Evolutionary conservation across 768 basidiomycete genomes (phyloP).

Genomic region (Kwoniella dendrophila): DNA sequence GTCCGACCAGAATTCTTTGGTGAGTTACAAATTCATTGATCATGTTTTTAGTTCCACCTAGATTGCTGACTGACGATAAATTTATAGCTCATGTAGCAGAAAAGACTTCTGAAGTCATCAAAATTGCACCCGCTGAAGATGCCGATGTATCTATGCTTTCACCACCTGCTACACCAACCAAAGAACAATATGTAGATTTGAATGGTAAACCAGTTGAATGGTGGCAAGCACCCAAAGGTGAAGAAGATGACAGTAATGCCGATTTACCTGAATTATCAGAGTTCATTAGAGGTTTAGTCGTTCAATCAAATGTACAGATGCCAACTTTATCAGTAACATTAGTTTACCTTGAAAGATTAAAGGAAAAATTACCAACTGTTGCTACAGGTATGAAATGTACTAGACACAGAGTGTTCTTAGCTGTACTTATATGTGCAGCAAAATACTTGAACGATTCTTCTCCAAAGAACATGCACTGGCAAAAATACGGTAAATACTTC

Average conservation of each 20-base stretch:
- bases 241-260: slow-evolving; percentile 32
- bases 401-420: slow-evolving; percentile 92
- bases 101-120: slow-evolving; percentile 29
- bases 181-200: slow-evolving; percentile 42
- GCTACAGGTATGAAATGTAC: slow-evolving; percentile 90
- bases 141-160: slow-evolving; percentile 21
- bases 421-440: slow-evolving; percentile 89
- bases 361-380: slow-evolving; percentile 73
- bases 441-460: slow-evolving; percentile 95
- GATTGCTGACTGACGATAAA: slow-evolving; percentile 1
- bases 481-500: slow-evolving; percentile 73
- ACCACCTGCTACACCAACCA: slow-evolving; percentile 70
- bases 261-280: slow-evolving; percentile 71
- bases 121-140: slow-evolving; percentile 23
- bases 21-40: slow-evolving; percentile 40
- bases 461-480: slow-evolving; percentile 89
- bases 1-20: slow-evolving; percentile 83
- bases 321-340: slow-evolving; percentile 87
- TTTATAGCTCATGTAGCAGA: slow-evolving; percentile 13
- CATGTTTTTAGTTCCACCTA: neutral
- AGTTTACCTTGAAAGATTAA: slow-evolving; percentile 86
- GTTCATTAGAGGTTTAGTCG: slow-evolving; percentile 80
- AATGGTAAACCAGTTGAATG: slow-evolving; percentile 53
- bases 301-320: slow-evolving; percentile 82
- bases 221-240: slow-evolving; percentile 45